Evolutionary conservation across 768 basidiomycete genomes (phyloP), one percentile per base, ranked within the genome.

Genomic region (Pisolithus microcarpus): DNA sequence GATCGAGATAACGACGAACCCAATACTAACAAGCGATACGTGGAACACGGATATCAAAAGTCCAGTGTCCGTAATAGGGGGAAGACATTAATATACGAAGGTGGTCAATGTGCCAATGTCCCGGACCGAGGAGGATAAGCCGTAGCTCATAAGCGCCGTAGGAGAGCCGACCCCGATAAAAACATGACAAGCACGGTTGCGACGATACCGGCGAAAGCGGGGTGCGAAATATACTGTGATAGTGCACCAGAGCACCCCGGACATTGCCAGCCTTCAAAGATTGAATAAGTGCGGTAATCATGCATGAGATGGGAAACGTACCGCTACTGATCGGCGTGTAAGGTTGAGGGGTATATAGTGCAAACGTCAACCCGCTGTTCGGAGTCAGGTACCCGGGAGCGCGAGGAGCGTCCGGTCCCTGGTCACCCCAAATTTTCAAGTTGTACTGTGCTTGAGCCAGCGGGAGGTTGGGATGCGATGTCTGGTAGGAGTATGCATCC

Each of bases 361-460:
- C 91, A 72, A 96, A 95, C 60, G 79, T 72, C 43, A 91, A 70
- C 0, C 75, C 80, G 38, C 76, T 76, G 61, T 89, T 87, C 40
- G 85, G 81, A 57, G 73, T 71, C 56, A 96, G 71, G 59, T 76
- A 75, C 3, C 93, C 92, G 0, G 80, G 77, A 23, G 69, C 63
- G 38, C 80, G 73, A 15, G 72, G 70, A 0, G 84, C 80, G 7
- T 72, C 75, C 6, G 81, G 75, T 0, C 93, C 93, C 57, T 87
- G 72, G 50, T 93, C 86, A 60, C 89, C 91, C 73, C 78, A 87
- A 26, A 97, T 84, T 48, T 79, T 76, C 37, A 95, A 70, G 18
- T 85, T 87, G 63, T 91, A 97, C 24, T 78, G 80, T 24, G 78
- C 83, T 57, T 81, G 82, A 0, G 81, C 87, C 13, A 94, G 78